A percentile compares a stretch with the other conserved stretches of the same genome.
Evolutionary conservation across 495 filamentous ascomycete genomes (phyloP).

Genomic region (Pseudotulostoma volvatum): DNA sequence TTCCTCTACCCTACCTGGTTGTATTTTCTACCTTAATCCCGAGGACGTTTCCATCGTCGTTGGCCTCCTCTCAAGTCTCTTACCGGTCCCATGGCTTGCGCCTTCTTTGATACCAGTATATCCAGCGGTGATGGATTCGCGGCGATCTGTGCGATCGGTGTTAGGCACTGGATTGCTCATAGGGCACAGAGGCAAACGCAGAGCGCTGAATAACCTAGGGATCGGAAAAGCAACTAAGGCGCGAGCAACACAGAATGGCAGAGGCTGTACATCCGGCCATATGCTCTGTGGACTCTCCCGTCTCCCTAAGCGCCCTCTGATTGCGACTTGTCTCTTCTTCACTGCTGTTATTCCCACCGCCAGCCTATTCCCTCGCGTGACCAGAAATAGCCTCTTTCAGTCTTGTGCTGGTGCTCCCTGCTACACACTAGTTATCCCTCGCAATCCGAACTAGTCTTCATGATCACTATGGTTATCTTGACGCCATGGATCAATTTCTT

Average conservation of each 20-base stretch:
- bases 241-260: conserved; percentile 22
- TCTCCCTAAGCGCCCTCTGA: conserved; percentile 33
- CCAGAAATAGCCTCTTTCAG: conserved; percentile 16
- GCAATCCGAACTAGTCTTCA: conserved; percentile 16
- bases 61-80: conserved; percentile 29
- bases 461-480: conserved; percentile 16
- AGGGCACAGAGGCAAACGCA: conserved; percentile 36
- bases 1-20: conserved; percentile 30
- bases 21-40: conserved; percentile 19
- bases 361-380: conserved; percentile 14
- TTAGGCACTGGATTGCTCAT: conserved; percentile 29
- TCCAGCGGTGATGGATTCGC: conserved; percentile 17
- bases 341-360: conserved; percentile 33
- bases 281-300: conserved; percentile 43
- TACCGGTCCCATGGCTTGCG: conserved; percentile 22
- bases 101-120: conserved; percentile 32
- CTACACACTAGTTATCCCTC: conserved; percentile 33
- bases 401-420: conserved; percentile 27
- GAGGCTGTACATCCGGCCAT: conserved; percentile 44
- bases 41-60: conserved; percentile 33
- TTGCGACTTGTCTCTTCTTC: conserved; percentile 41
- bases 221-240: conserved; percentile 2
- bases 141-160: conserved; percentile 19
- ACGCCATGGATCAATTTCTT: conserved; percentile 20
- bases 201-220: neutral